These are phyloP conservation scores for Dacryopinax primogenitus DNA, from an alignment of 768 basidiomycete species.

Conservation along the genomic window DNA sequence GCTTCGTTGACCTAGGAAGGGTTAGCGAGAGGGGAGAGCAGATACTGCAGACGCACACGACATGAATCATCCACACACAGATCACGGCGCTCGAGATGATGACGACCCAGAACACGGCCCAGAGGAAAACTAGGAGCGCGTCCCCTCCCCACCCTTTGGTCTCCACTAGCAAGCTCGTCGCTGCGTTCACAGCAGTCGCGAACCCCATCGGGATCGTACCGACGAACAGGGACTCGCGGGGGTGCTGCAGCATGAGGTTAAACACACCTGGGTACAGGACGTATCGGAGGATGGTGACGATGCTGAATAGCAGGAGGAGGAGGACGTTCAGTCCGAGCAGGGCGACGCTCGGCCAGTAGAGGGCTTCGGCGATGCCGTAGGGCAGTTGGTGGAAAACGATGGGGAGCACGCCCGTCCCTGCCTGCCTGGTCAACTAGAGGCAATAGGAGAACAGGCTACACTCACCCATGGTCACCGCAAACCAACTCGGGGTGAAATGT, in stretches of 20 bases:
- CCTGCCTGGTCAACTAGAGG: no score
- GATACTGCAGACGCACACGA: constrained; percentile 41
- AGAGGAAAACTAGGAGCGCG: constrained; percentile 41
- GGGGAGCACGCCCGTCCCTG: no score
- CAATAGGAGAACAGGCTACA: no score
- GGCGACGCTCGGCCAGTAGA: no score
- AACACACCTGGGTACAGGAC: constrained; percentile 41
- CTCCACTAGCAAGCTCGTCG: constrained; percentile 34
- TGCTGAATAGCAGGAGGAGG: constrained; percentile 42
- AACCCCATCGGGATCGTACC: constrained; percentile 44
- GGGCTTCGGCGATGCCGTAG: no score
- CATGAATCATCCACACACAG: constrained; percentile 48
- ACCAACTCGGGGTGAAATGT: no score
- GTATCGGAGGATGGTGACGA: constrained; percentile 40
- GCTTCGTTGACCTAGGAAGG: constrained; percentile 38
- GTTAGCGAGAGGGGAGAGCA: neutral
- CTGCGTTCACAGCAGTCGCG: constrained; percentile 44
- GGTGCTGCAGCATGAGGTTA: constrained; percentile 37
- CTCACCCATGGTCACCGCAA: no score
- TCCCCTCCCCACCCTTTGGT: constrained; percentile 39
- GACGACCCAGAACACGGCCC: constrained; percentile 61
- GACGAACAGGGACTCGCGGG: constrained; percentile 39
- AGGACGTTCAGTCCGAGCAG: constrained; percentile 49
- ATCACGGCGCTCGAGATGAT: constrained; percentile 42
- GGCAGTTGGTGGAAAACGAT: no score